A percentile compares a stretch with the other conserved stretches of the same genome.
Conservation (phyloP, 2,329 filamentous ascomycete species). For the Pseudocercospora fijiensis region DNA sequence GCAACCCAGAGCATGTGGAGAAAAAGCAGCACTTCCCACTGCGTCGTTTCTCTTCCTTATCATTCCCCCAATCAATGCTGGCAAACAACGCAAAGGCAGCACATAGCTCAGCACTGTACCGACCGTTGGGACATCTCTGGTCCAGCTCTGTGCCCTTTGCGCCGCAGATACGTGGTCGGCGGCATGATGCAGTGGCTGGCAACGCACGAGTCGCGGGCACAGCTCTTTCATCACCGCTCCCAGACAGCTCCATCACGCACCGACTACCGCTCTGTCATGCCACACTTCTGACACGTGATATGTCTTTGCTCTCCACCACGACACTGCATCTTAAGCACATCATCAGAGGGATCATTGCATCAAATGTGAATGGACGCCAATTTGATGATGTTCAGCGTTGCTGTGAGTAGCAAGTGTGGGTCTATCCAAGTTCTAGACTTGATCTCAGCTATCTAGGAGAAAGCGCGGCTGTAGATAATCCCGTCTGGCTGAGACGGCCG, state of each 20-base stretch:
- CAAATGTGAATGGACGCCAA: too few species aligned
- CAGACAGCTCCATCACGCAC: background rate
- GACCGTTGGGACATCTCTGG: too few species aligned
- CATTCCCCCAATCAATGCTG: background rate
- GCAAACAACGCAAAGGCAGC: background rate
- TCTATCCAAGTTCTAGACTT: too few species aligned
- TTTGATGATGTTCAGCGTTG: too few species aligned
- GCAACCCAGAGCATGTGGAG: background rate
- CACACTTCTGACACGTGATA: background rate
- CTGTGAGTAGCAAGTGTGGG: too few species aligned
- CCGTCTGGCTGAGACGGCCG: too few species aligned
- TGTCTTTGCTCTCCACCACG: background rate
- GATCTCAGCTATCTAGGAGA: too few species aligned
- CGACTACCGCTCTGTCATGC: background rate
- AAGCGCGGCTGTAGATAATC: too few species aligned
- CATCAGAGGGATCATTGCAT: too few species aligned
- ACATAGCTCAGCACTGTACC: slow-evolving; percentile 2
- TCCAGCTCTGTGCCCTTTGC: background rate
- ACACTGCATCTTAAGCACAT: too few species aligned
- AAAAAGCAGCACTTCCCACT: background rate
- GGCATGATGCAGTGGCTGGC: slow-evolving; percentile 7
- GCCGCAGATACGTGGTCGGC: background rate
- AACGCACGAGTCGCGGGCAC: slow-evolving; percentile 4
- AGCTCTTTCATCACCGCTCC: slow-evolving; percentile 1
- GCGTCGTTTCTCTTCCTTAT: background rate